Evolutionary conservation across 495 filamentous ascomycete genomes (phyloP).

Genomic region (Poronia punctata): DNA sequence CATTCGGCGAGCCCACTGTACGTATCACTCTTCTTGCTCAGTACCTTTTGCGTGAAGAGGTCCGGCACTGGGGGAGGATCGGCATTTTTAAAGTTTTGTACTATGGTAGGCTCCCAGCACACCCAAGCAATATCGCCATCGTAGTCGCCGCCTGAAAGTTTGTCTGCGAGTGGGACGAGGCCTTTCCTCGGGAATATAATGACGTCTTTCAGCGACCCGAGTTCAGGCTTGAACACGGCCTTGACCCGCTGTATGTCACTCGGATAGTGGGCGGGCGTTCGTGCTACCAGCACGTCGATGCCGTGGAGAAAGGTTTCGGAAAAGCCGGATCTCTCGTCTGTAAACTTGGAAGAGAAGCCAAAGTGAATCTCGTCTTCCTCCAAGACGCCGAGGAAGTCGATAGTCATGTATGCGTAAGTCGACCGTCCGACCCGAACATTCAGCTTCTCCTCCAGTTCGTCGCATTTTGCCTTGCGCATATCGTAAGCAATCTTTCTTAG

Average conservation of each 20-base stretch:
- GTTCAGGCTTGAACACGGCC: conserved; percentile 52
- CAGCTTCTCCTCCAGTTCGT: conserved; percentile 51
- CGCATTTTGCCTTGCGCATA: conserved; percentile 49
- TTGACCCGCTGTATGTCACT: conserved; percentile 76
- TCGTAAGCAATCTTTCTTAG: conserved; percentile 51
- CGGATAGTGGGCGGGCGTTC: conserved; percentile 69
- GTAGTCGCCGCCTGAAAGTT: conserved; percentile 90
- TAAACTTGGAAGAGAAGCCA: conserved; percentile 63
- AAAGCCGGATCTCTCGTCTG: conserved; percentile 44
- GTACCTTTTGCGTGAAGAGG: conserved; percentile 47
- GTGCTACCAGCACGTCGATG: conserved; percentile 77
- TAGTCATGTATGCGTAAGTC: conserved; percentile 71
- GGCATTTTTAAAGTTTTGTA: conserved; percentile 68
- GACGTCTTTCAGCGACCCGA: conserved; percentile 75
- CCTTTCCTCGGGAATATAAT: conserved; percentile 78
- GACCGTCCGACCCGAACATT: conserved; percentile 70
- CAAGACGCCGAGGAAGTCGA: conserved; percentile 67
- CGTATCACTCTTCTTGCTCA: conserved; percentile 50
- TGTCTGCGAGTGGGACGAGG: conserved; percentile 61
- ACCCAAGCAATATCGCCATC: conserved; percentile 88
- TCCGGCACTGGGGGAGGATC: conserved; percentile 44
- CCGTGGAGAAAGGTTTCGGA: conserved; percentile 56
- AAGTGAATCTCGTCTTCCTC: conserved; percentile 72
- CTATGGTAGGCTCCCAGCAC: conserved; percentile 78
- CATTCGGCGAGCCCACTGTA: conserved; percentile 38